A percentile compares a stretch with the other conserved stretches of the same genome.
phyloP scores from a whole-genome alignment of 2,329 filamentous ascomycete species.

The Talaromyces sp. region DNA sequence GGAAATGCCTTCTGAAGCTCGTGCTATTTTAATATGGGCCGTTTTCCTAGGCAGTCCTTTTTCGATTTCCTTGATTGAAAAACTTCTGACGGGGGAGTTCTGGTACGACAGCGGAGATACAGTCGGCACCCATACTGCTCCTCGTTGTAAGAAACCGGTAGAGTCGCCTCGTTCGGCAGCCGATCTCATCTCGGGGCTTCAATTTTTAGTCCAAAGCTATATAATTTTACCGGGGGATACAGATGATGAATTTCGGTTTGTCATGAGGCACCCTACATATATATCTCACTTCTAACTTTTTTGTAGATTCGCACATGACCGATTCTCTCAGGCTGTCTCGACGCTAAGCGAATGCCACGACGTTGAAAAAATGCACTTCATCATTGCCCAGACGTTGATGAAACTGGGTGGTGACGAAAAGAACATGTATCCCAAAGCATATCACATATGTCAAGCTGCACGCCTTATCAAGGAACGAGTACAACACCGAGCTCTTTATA shows the following conservation, averaged over 20 bases:
- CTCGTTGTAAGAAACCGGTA: slow-evolving; percentile 13
- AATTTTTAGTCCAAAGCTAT: slow-evolving; percentile 72
- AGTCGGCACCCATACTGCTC: slow-evolving; percentile 18
- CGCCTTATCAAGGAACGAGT: slow-evolving; percentile 68
- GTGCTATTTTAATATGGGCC: slow-evolving; percentile 79
- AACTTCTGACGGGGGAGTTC: slow-evolving; percentile 70
- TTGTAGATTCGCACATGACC: slow-evolving; percentile 75
- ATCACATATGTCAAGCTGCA: slow-evolving; percentile 74
- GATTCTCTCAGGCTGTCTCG: slow-evolving; percentile 71
- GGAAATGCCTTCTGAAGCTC: slow-evolving; percentile 69
- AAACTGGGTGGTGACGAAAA: slow-evolving; percentile 62
- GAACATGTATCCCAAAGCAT: slow-evolving; percentile 66
- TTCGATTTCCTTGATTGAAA: slow-evolving; percentile 74
- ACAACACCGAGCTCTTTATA: slow-evolving; percentile 57
- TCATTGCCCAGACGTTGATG: slow-evolving; percentile 75
- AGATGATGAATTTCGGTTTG: slow-evolving; percentile 69
- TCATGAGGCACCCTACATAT: background rate
- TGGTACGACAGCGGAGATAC: slow-evolving; percentile 50
- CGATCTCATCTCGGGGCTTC: slow-evolving; percentile 67
- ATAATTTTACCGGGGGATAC: slow-evolving; percentile 76
- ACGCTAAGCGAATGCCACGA: slow-evolving; percentile 64
- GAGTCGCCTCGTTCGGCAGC: slow-evolving; percentile 57
- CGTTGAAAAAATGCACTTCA: slow-evolving; percentile 78
- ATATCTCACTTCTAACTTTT: background rate
- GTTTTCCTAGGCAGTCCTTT: slow-evolving; percentile 77